Percentiles rank a stretch among this genome's conserved stretches.
Evolutionary conservation across 73 alveolate species (phyloP).

Genomic region (Stentor coeruleus): DNA sequence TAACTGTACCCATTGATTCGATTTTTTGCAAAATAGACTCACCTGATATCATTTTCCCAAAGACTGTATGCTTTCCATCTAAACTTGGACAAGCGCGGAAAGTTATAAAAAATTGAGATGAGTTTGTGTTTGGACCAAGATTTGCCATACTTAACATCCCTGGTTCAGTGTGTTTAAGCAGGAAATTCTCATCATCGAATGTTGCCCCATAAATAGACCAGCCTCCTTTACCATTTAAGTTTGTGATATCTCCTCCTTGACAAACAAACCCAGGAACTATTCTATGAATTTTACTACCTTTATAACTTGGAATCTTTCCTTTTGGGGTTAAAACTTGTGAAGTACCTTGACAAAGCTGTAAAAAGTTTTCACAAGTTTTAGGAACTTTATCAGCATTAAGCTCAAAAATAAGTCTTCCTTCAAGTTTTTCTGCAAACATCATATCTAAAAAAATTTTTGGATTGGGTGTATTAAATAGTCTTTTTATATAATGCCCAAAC

Average conservation of each 20-base stretch:
- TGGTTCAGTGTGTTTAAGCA: slow-evolving; percentile 80
- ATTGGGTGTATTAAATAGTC: too few species aligned
- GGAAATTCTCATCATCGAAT: slow-evolving; percentile 92
- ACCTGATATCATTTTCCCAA: slow-evolving; percentile 94
- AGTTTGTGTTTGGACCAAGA: slow-evolving; percentile 95
- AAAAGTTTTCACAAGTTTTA: slow-evolving; percentile 85
- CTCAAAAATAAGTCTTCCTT: slow-evolving; percentile 83
- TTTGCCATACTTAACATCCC: slow-evolving; percentile 94
- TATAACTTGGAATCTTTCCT: slow-evolving; percentile 45
- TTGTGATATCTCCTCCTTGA: slow-evolving; percentile 98
- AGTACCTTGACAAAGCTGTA: slow-evolving; percentile 91
- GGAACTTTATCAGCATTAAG: slow-evolving; percentile 79
- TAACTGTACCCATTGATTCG: slow-evolving; percentile 64
- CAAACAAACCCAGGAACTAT: slow-evolving; percentile 90
- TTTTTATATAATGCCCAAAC: too few species aligned
- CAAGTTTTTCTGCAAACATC: slow-evolving; percentile 41
- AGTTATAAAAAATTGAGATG: slow-evolving; percentile 72
- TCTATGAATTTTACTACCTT: slow-evolving; percentile 77
- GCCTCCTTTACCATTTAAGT: slow-evolving; percentile 94
- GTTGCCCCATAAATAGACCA: slow-evolving; percentile 88
- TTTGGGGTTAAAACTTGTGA: slow-evolving; percentile 66
- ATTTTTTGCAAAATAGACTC: slow-evolving; percentile 64
- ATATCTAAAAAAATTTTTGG: slow-evolving; percentile 48
- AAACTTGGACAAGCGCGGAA: slow-evolving; percentile 43
- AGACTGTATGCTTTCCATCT: slow-evolving; percentile 94